Percentiles rank a stretch among this genome's conserved stretches.
These are phyloP conservation scores for Diphasiastrum complanatum DNA, from an alignment of 83 land plant species.

Conservation along the genomic window DNA sequence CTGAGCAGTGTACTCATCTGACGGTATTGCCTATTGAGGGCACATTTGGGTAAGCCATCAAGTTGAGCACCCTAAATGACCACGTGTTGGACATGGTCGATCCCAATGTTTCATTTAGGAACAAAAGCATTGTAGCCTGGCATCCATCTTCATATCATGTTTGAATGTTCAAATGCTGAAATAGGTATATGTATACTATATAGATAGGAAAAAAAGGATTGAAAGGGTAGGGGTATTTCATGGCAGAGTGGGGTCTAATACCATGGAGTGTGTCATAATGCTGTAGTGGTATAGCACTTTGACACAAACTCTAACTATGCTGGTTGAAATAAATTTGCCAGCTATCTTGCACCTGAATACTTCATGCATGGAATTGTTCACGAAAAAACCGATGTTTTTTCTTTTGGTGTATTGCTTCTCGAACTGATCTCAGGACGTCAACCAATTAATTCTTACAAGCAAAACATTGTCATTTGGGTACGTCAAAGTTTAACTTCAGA, in stretches of 20 bases:
- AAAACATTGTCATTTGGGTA: slow-evolving; percentile 75
- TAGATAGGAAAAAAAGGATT: too few relatives aligned
- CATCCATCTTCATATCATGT: too few relatives aligned
- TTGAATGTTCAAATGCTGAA: too few relatives aligned
- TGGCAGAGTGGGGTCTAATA: too few relatives aligned
- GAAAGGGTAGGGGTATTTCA: too few relatives aligned
- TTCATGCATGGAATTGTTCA: slow-evolving; percentile 91
- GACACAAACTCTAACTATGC: too few relatives aligned
- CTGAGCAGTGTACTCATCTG: slow-evolving; percentile 74
- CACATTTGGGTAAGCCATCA: slow-evolving; percentile 69
- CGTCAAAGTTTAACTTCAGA: too few relatives aligned
- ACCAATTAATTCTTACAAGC: slow-evolving; percentile 55
- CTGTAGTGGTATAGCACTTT: too few relatives aligned
- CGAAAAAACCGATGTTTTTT: slow-evolving; percentile 88
- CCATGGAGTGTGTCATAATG: too few relatives aligned
- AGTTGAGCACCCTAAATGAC: background rate
- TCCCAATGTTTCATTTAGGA: background rate
- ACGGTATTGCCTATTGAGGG: slow-evolving; percentile 79
- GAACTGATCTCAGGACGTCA: slow-evolving; percentile 78
- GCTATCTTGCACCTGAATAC: slow-evolving; percentile 92
- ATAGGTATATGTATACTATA: too few relatives aligned
- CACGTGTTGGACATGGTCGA: background rate
- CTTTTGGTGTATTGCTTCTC: slow-evolving; percentile 79
- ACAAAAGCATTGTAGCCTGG: too few relatives aligned
- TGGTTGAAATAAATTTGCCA: slow-evolving; percentile 23